Evolutionary conservation across 768 basidiomycete genomes (phyloP), one percentile per base, ranked within the genome.

Genomic region (Baorangia bicolor): DNA sequence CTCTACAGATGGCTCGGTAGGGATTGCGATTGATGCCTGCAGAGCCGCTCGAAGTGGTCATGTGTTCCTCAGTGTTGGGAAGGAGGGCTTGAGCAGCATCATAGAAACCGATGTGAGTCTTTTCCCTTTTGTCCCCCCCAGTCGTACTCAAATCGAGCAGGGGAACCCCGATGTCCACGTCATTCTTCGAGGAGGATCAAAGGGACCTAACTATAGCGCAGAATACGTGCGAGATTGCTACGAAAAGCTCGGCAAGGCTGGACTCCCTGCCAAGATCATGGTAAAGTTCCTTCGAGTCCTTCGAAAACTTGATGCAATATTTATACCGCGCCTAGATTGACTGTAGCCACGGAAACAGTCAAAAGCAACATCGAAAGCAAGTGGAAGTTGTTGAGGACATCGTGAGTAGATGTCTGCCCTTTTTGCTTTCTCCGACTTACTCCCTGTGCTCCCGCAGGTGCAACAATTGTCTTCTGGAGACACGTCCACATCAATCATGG

Each of bases 271-370:
- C 59, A 92, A 87, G 69, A 81, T 99, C 59, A 98, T 98, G 96
- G 92, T 94, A 63, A 51, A 77, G 58, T 53, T 37, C 53, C 1
- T 41, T 55, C 23, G 41, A 39, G 51, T 49, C 31, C 35, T 49
- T 10, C 34, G 34, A 43, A 27, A 46, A 33, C 16, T 46, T 23
- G 14, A 40, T 28, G 10, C 25, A 16, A 40, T 30, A 21, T 39
- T 50, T 13, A 51, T 42, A 35, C 21, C 11, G 33, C 25, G 45
- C 60, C 30, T 67, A 96, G 94, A 86, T 97, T 60, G 93, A 96
- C 73, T 96, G 96, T 80, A 95, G 93, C 64, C 95, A 98, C 69
- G 94, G 96, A 56, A 98, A 98, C 75, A 92, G 90, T 64, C 84
- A 80, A 56, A 98, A 99, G 74, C 91, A 97, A 68, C 90, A 96